These are phyloP conservation scores for Marchantia polymorpha DNA, from an alignment of 225 moss, liverwort and hornwort genomes.

Conservation along the genomic window DNA sequence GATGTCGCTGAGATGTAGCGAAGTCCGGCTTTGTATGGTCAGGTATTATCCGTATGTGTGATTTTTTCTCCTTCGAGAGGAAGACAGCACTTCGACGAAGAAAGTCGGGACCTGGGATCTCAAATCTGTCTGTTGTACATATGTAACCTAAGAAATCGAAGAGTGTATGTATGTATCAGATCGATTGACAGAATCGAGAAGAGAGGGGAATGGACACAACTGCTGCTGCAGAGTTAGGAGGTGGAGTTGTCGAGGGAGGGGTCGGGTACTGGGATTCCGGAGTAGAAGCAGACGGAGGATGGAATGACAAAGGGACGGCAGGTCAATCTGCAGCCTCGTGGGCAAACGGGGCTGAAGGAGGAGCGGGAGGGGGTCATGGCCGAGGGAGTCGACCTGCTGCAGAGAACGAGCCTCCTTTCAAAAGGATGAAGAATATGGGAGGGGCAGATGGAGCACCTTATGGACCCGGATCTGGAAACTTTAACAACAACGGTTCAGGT, in stretches of 20 bases:
- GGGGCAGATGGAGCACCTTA: slow-evolving; percentile 35
- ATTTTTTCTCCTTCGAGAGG: too few relatives aligned
- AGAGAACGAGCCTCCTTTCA: slow-evolving; percentile 52
- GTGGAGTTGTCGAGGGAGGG: slow-evolving; percentile 44
- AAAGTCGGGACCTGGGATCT: too few relatives aligned
- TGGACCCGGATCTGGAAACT: slow-evolving; percentile 34
- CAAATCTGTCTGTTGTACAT: too few relatives aligned
- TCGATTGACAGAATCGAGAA: background rate
- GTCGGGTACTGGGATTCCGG: slow-evolving; percentile 55
- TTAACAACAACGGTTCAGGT: slow-evolving; percentile 27
- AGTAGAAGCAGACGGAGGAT: slow-evolving; percentile 30
- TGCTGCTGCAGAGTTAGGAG: slow-evolving; percentile 89
- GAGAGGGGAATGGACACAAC: slow-evolving; percentile 68
- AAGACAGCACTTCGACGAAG: too few relatives aligned
- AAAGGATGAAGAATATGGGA: slow-evolving; percentile 51
- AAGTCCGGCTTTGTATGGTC: too few relatives aligned
- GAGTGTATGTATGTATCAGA: slow-evolving; percentile 4
- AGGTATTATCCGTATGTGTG: too few relatives aligned
- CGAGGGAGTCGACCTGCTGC: slow-evolving; percentile 17
- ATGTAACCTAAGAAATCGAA: too few relatives aligned
- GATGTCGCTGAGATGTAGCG: too few relatives aligned
- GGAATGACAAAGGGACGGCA: slow-evolving; percentile 27
- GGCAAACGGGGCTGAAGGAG: slow-evolving; percentile 22
- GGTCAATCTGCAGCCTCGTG: slow-evolving; percentile 44
- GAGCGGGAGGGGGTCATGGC: slow-evolving; percentile 19